These are phyloP conservation scores for Xylaria sp. DNA, from an alignment of 2,329 filamentous ascomycete genomes.

Conservation along the genomic window DNA sequence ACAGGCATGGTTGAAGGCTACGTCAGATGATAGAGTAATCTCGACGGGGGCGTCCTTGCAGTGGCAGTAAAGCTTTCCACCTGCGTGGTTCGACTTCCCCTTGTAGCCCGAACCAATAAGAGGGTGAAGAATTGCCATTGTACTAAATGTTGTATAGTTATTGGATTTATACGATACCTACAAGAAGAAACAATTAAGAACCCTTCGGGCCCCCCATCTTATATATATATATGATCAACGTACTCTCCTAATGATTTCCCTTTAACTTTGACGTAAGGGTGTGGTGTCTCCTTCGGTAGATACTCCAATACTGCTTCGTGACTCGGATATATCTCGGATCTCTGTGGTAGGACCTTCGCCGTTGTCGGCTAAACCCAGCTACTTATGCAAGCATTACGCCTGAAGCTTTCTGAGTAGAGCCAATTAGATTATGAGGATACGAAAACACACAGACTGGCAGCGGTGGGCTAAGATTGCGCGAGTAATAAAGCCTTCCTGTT, in stretches of 20 bases:
- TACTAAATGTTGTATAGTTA: neutral
- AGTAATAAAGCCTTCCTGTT: neutral
- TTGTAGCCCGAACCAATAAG: constrained; percentile 69
- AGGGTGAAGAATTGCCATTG: constrained; percentile 64
- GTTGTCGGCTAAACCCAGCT: constrained; percentile 12
- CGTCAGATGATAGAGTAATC: constrained; percentile 66
- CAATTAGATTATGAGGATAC: constrained; percentile 1
- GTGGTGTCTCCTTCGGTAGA: constrained; percentile 20
- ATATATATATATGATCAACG: constrained; percentile 13
- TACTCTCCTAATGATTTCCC: neutral
- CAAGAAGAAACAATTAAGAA: constrained; percentile 12
- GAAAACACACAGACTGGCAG: neutral
- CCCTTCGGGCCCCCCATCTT: constrained; percentile 14
- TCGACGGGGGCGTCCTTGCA: constrained; percentile 66
- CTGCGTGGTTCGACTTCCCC: constrained; percentile 63
- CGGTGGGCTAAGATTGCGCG: constrained; percentile 10
- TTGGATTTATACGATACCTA: constrained; percentile 12
- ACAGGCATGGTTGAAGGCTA: constrained; percentile 76
- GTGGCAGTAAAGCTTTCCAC: constrained; percentile 70
- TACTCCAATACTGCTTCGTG: neutral
- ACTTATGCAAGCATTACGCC: constrained; percentile 13
- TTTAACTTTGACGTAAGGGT: neutral
- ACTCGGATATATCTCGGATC: constrained; percentile 13
- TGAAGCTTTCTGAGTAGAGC: neutral
- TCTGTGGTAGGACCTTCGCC: constrained; percentile 7